Percentiles rank a stretch among this genome's conserved stretches.
Evolutionary conservation across 1,139 yeast species (phyloP).

Genomic region (Scheffersomyces stambukii): DNA sequence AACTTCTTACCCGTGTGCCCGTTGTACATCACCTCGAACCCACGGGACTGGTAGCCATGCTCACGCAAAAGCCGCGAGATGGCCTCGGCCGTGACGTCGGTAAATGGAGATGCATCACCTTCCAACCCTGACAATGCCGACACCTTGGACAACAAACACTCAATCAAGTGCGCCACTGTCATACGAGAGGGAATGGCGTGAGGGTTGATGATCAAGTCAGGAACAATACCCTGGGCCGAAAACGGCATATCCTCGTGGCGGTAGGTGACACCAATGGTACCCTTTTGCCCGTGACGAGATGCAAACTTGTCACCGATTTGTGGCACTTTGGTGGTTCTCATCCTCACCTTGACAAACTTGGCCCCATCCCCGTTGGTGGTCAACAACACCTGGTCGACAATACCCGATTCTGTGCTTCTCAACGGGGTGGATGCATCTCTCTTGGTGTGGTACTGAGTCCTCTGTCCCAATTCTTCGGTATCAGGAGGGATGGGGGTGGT

Average conservation of each 20-base stretch:
- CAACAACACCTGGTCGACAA: slow-evolving; percentile 93
- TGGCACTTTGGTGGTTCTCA: slow-evolving; percentile 97
- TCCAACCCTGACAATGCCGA: slow-evolving; percentile 93
- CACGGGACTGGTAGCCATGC: slow-evolving; percentile 97
- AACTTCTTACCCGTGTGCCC: slow-evolving; percentile 98
- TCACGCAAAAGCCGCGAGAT: slow-evolving; percentile 87
- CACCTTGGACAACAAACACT: slow-evolving; percentile 92
- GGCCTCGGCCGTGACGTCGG: slow-evolving; percentile 97
- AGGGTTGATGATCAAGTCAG: slow-evolving; percentile 95
- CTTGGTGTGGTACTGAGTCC: slow-evolving; percentile 96
- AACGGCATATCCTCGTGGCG: slow-evolving; percentile 99
- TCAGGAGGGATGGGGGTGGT: slow-evolving; percentile 98
- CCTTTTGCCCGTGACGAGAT: slow-evolving; percentile 99
- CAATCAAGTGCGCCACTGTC: slow-evolving; percentile 99
- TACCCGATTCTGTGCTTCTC: slow-evolving; percentile 96
- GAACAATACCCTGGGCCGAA: slow-evolving; percentile 93
- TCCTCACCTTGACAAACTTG: slow-evolving; percentile 94
- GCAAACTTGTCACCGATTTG: slow-evolving; percentile 99
- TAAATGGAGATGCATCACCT: slow-evolving; percentile 98
- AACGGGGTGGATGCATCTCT: slow-evolving; percentile 98
- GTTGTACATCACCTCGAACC: slow-evolving; percentile 96
- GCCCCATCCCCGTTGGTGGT: slow-evolving; percentile 98
- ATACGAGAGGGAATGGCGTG: slow-evolving; percentile 99
- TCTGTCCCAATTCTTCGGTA: slow-evolving; percentile 95
- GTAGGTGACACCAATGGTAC: slow-evolving; percentile 98